phyloP scores from a whole-genome alignment of 1,284 basidiomycete species.

The Earliella scabrosa region DNA sequence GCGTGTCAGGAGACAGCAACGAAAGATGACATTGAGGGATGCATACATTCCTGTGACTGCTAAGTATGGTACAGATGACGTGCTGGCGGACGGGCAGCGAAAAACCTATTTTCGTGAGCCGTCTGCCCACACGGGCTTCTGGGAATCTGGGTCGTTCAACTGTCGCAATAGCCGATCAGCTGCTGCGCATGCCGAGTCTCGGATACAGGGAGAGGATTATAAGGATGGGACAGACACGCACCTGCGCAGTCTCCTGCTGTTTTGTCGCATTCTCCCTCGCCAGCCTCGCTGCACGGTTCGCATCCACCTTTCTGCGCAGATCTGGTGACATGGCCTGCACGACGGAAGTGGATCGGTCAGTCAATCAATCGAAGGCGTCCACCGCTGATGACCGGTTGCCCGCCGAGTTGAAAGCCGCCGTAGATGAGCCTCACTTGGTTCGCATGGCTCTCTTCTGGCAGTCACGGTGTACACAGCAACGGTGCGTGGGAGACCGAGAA shows the following conservation, averaged over 20 bases:
- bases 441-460: no score
- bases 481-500: not conserved
- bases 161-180: slow-evolving; percentile 10
- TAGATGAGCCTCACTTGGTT: no score
- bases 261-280: slow-evolving; percentile 58
- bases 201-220: not conserved
- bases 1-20: no score
- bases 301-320: slow-evolving; percentile 67
- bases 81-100: no score
- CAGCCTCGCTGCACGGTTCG: slow-evolving; percentile 57
- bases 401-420: no score
- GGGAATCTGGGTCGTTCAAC: slow-evolving; percentile 48
- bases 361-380: not conserved
- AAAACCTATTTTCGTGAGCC: slow-evolving; percentile 14
- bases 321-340: slow-evolving; percentile 69
- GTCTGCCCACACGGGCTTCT: slow-evolving; percentile 57
- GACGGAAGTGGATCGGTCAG: not conserved
- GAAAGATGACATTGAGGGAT: no score
- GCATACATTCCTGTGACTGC: not conserved
- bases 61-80: no score
- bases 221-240: slow-evolving; percentile 39
- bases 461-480: not conserved
- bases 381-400: no score
- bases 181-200: slow-evolving; percentile 12
- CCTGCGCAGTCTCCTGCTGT: slow-evolving; percentile 60